A percentile compares a stretch with the other conserved stretches of the same genome.
phyloP scores from a whole-genome alignment of 495 filamentous ascomycete species.

The Diplogelasinospora grovesii region DNA sequence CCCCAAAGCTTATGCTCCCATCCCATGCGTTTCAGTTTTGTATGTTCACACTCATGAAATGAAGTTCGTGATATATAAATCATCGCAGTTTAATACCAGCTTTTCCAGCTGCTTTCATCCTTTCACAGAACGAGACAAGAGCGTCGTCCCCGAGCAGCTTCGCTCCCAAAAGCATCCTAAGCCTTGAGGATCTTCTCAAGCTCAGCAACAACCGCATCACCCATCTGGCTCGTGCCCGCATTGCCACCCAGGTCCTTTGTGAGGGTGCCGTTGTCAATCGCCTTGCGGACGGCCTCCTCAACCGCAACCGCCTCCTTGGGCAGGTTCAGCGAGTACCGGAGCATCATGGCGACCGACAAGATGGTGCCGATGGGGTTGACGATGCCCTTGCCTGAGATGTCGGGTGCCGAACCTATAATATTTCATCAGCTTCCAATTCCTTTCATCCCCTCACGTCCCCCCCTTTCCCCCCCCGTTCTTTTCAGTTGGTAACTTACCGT shows the following conservation, averaged over 20 bases:
- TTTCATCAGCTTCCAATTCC: no score
- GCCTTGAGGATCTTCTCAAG: slow-evolving; percentile 50
- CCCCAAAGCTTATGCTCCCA: no score
- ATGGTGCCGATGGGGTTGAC: slow-evolving; percentile 83
- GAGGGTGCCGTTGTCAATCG: slow-evolving; percentile 65
- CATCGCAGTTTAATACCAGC: no score
- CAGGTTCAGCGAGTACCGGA: slow-evolving; percentile 78
- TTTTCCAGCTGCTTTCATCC: no score
- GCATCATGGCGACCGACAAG: slow-evolving; percentile 85
- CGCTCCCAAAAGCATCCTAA: no score
- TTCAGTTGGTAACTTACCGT: slow-evolving; percentile 75
- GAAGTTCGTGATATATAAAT: no score
- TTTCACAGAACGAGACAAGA: no score
- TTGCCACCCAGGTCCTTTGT: slow-evolving; percentile 77
- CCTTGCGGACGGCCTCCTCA: slow-evolving; percentile 72
- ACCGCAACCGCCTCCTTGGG: slow-evolving; percentile 64
- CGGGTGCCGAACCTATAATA: slow-evolving; percentile 54
- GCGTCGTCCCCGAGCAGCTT: no score
- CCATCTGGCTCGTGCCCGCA: slow-evolving; percentile 67
- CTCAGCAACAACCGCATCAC: slow-evolving; percentile 71
- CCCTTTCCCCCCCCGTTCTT: no score
- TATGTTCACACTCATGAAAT: no score
- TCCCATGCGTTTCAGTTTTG: no score
- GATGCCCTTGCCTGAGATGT: slow-evolving; percentile 80
- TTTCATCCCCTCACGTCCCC: no score